Evolutionary conservation across 2,329 filamentous ascomycete genomes (phyloP).

Genomic region (Ophiostoma sp.): DNA sequence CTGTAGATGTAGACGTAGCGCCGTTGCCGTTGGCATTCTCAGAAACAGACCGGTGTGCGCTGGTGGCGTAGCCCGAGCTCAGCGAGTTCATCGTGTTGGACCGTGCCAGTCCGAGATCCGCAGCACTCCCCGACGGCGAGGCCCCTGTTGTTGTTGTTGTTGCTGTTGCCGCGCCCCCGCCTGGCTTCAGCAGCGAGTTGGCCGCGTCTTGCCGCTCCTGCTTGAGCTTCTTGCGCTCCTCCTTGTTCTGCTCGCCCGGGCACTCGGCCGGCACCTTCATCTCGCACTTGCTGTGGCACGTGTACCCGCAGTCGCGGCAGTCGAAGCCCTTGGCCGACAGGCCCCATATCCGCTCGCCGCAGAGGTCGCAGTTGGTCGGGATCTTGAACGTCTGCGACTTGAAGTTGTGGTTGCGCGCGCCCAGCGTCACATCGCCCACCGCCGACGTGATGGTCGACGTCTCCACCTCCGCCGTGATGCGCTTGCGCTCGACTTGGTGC

Average conservation of each 20-base stretch:
- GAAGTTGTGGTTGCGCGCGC: conserved; percentile 94
- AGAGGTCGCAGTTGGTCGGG: conserved; percentile 95
- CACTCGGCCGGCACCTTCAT: conserved; percentile 98
- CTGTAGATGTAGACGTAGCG: conserved; percentile 20
- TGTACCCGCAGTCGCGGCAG: conserved; percentile 94
- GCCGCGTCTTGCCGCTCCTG: conserved; percentile 75
- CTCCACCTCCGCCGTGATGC: conserved; percentile 85
- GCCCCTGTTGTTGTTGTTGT: neutral
- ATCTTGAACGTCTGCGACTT: conserved; percentile 99
- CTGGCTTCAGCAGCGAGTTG: conserved; percentile 52
- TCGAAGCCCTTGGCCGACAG: conserved; percentile 94
- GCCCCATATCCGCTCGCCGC: conserved; percentile 95
- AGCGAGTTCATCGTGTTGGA: conserved; percentile 87
- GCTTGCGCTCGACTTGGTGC: conserved; percentile 76
- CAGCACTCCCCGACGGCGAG: conserved; percentile 39
- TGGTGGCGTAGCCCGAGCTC: conserved; percentile 80
- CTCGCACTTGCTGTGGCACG: conserved; percentile 97
- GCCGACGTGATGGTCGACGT: conserved; percentile 85
- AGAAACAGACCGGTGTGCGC: conserved; percentile 69
- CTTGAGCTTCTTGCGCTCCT: conserved; percentile 93
- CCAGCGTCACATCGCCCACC: conserved; percentile 87
- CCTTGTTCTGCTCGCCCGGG: conserved; percentile 87
- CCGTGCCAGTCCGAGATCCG: conserved; percentile 63
- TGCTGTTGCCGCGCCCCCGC: conserved; percentile 30
- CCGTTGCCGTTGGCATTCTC: conserved; percentile 41